These are phyloP conservation scores for Colletotrichum costaricense DNA, from an alignment of 2,329 filamentous ascomycete species.

Conservation along the genomic window DNA sequence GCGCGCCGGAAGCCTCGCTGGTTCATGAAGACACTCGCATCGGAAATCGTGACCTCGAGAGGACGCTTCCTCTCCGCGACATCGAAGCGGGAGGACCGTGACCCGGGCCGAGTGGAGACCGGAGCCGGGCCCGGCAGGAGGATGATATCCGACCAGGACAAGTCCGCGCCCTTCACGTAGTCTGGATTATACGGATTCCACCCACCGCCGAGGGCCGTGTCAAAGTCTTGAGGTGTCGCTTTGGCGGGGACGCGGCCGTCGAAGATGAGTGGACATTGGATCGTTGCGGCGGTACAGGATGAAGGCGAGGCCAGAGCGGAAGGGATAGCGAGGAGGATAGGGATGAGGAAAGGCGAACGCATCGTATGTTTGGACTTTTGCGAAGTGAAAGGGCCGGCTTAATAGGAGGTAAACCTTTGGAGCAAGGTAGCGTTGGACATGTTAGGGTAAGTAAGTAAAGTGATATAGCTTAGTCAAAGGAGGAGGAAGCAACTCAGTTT, in stretches of 20 bases:
- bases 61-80: slow-evolving; percentile 43
- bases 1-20: slow-evolving; percentile 59
- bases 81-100: slow-evolving; percentile 50
- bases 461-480: no score
- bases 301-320: background rate
- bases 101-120: no score
- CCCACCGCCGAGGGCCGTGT: slow-evolving; percentile 41
- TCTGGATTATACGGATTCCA: slow-evolving; percentile 48
- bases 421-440: no score
- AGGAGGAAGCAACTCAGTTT: no score
- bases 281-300: background rate
- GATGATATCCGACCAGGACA: slow-evolving; percentile 51
- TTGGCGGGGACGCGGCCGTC: slow-evolving; percentile 48
- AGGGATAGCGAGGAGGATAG: slow-evolving; percentile 3
- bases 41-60: slow-evolving; percentile 56
- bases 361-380: no score
- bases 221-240: slow-evolving; percentile 43
- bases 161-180: slow-evolving; percentile 49
- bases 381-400: no score
- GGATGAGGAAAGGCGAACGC: background rate
- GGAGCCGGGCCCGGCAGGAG: slow-evolving; percentile 42
- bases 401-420: no score
- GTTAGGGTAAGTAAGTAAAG: no score
- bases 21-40: slow-evolving; percentile 56
- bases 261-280: slow-evolving; percentile 49